These are phyloP conservation scores for Roridomyces roridus DNA, from an alignment of 768 basidiomycete species.

Conservation along the genomic window DNA sequence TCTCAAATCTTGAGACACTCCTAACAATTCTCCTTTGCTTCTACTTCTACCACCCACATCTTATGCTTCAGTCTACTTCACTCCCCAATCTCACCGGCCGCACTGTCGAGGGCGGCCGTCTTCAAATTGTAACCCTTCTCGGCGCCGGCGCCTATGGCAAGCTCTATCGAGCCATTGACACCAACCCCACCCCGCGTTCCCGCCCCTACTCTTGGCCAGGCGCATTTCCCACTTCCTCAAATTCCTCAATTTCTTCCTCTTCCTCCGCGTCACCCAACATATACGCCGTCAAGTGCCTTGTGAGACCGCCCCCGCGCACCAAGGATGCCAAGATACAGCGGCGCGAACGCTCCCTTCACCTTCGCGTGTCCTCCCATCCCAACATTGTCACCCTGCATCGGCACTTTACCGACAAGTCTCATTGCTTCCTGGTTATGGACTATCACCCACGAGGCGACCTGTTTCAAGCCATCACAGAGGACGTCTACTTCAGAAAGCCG, in stretches of 20 bases:
- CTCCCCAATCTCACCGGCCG: slow-evolving; percentile 13
- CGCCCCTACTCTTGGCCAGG: no score
- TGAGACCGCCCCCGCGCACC: slow-evolving; percentile 43
- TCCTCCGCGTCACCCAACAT: neutral
- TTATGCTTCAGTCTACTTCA: slow-evolving; percentile 8
- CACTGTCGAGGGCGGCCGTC: slow-evolving; percentile 16
- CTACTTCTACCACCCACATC: neutral
- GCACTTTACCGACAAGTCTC: slow-evolving; percentile 51
- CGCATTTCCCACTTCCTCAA: no score
- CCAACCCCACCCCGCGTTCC: neutral
- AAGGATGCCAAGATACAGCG: slow-evolving; percentile 50
- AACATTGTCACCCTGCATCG: slow-evolving; percentile 58
- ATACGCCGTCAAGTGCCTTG: slow-evolving; percentile 60
- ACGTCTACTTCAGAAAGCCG: slow-evolving; percentile 49
- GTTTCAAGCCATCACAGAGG: slow-evolving; percentile 50
- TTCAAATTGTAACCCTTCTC: slow-evolving; percentile 8
- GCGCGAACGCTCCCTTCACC: slow-evolving; percentile 52
- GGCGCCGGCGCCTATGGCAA: slow-evolving; percentile 26
- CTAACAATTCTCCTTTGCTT: neutral
- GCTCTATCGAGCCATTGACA: slow-evolving; percentile 20
- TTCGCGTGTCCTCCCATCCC: slow-evolving; percentile 37
- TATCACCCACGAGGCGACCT: slow-evolving; percentile 48
- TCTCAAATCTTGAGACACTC: no score
- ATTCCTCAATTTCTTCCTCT: no score
- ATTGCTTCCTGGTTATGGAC: slow-evolving; percentile 54